Conservation (phyloP, 306 rosid species). For the Aeschynomene evenia region DNA sequence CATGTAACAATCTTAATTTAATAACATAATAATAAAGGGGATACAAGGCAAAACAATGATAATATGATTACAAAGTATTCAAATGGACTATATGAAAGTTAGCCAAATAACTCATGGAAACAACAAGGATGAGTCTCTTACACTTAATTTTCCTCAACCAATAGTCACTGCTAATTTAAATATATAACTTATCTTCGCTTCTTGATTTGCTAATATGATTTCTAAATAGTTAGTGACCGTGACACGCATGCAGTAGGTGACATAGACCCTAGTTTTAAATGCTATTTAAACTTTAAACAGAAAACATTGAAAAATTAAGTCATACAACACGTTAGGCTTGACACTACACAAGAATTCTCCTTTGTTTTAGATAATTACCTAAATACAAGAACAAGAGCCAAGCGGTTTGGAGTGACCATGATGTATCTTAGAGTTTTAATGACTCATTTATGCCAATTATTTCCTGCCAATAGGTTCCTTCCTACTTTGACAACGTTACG, state of each 20-base stretch:
- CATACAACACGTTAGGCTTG: conserved; percentile 7
- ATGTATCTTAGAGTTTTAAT: conserved; percentile 4
- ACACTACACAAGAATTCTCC: conserved; percentile 3
- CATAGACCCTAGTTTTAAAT: neutral
- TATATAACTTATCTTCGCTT: neutral
- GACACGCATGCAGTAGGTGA: neutral
- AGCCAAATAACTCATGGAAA: conserved; percentile 12
- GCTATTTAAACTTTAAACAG: neutral
- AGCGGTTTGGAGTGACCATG: neutral
- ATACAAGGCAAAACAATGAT: neutral
- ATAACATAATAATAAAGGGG: conserved; percentile 6
- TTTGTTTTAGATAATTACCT: neutral
- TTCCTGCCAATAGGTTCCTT: neutral
- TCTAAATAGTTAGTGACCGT: neutral
- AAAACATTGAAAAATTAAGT: neutral
- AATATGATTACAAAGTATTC: conserved; percentile 2
- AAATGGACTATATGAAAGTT: neutral
- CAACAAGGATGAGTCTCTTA: neutral
- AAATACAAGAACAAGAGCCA: conserved; percentile 9
- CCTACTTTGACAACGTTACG: neutral
- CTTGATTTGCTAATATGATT: neutral
- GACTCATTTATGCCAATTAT: conserved; percentile 1
- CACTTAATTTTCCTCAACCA: conserved; percentile 4
- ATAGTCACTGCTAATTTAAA: neutral
- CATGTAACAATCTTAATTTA: neutral